A percentile compares a stretch with the other conserved stretches of the same genome.
Conservation (phyloP, 1,284 basidiomycete species). For the Microbotryum intermedium region DNA sequence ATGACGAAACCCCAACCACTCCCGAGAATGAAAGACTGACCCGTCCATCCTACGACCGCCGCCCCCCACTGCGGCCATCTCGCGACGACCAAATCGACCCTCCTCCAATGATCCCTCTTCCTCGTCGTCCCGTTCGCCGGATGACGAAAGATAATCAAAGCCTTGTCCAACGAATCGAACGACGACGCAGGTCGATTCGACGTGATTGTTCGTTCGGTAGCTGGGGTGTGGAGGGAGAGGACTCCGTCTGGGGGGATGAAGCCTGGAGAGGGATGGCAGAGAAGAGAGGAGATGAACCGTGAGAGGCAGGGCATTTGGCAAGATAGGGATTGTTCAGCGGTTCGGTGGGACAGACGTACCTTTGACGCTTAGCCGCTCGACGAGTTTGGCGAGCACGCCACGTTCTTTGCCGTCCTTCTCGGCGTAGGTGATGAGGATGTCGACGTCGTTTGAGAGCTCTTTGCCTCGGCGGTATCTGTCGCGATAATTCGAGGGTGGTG, state of each 20-base stretch:
- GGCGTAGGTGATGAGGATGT: slow-evolving; percentile 65
- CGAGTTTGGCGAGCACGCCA: slow-evolving; percentile 6
- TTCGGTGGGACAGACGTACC: slow-evolving; percentile 2
- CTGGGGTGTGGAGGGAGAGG: slow-evolving; percentile 7
- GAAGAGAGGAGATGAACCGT: neutral
- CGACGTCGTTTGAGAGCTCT: slow-evolving; percentile 60
- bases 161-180: slow-evolving; percentile 26
- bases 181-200: slow-evolving; percentile 13
- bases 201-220: slow-evolving; percentile 6
- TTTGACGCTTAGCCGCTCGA: slow-evolving; percentile 13
- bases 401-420: slow-evolving; percentile 36
- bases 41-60: slow-evolving; percentile 65
- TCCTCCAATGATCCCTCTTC: slow-evolving; percentile 39
- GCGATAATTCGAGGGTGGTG: neutral
- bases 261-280: neutral
- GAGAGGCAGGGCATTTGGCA: too few relatives aligned
- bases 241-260: slow-evolving; percentile 19
- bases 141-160: slow-evolving; percentile 36
- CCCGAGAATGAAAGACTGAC: too few relatives aligned
- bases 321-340: neutral
- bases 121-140: slow-evolving; percentile 40
- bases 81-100: slow-evolving; percentile 66
- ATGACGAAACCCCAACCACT: too few relatives aligned
- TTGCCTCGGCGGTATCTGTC: slow-evolving; percentile 67
- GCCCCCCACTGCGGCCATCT: slow-evolving; percentile 62